Conservation (phyloP, 805 yeast genomes). For the Ogataea ganodermae region DNA sequence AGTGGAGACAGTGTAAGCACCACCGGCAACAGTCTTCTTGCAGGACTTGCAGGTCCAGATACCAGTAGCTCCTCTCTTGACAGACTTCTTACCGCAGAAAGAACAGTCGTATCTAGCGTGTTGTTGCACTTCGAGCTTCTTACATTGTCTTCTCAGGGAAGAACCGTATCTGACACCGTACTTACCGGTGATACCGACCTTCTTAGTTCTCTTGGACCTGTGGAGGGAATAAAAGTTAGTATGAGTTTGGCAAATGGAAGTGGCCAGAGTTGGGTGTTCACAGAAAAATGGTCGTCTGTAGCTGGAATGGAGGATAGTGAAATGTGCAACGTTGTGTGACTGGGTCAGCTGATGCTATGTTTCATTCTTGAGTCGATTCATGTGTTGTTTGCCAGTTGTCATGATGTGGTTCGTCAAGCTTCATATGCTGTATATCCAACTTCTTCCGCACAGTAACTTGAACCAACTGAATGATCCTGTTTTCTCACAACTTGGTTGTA, state of each 20-base stretch:
- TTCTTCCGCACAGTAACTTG: background rate
- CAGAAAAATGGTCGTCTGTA: background rate
- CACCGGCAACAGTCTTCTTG: slow-evolving; percentile 98
- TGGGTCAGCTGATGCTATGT: no score
- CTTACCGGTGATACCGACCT: slow-evolving; percentile 99
- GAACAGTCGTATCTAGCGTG: slow-evolving; percentile 99
- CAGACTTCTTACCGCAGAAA: slow-evolving; percentile 99
- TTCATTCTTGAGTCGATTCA: no score
- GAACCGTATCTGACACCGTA: slow-evolving; percentile 99
- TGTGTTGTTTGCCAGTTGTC: background rate
- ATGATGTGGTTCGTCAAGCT: no score
- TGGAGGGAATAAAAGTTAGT: slow-evolving; percentile 20
- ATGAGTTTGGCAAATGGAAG: background rate
- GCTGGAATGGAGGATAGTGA: background rate
- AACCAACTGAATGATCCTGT: slow-evolving; percentile 1
- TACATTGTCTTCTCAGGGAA: slow-evolving; percentile 99
- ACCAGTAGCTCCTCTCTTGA: slow-evolving; percentile 97
- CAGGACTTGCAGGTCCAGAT: slow-evolving; percentile 98
- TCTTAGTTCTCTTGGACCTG: slow-evolving; percentile 99
- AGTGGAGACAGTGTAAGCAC: slow-evolving; percentile 99
- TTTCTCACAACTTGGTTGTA: background rate
- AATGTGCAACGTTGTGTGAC: background rate
- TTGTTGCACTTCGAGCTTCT: slow-evolving; percentile 98
- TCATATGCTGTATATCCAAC: no score
- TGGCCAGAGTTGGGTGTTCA: background rate